These are phyloP conservation scores for Hericium coralloides DNA, from an alignment of 768 basidiomycete genomes.

Conservation along the genomic window DNA sequence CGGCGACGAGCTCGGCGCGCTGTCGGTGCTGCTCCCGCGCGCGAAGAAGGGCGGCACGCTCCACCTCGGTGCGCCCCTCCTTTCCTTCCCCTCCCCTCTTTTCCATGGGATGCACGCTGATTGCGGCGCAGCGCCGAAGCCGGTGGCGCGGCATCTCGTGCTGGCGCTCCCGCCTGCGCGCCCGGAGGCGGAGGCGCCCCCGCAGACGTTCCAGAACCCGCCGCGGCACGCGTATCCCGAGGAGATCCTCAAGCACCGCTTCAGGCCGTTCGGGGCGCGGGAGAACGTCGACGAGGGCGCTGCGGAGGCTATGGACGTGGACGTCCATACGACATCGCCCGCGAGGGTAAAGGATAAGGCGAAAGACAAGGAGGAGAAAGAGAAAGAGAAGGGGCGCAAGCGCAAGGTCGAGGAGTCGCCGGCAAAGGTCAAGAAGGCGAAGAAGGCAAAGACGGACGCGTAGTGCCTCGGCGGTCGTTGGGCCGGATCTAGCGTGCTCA, in stretches of 20 bases:
- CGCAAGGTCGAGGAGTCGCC: conserved; percentile 5
- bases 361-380: background rate
- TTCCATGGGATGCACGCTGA: background rate
- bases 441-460: conserved; percentile 5
- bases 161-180: conserved; percentile 6
- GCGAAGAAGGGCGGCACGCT: conserved; percentile 10
- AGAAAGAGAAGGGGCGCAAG: conserved; percentile 4
- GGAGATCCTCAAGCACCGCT: conserved; percentile 9
- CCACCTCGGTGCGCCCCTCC: conserved; percentile 6
- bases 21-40: conserved; percentile 11
- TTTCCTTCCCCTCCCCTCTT: background rate
- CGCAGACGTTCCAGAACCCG: background rate
- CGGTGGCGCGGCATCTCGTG: conserved; percentile 9
- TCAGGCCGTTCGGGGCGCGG: conserved; percentile 10
- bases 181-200: background rate
- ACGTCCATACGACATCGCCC: background rate
- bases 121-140: conserved; percentile 1
- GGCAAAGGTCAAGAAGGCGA: conserved; percentile 4
- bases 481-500: background rate
- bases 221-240: conserved; percentile 12
- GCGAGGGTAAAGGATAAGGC: background rate
- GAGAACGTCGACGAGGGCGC: background rate
- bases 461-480: background rate
- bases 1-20: conserved; percentile 8
- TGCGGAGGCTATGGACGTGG: background rate